Base-by-base conservation (phyloP, 768 basidiomycete species). In the Auricularia cornea region DNA sequence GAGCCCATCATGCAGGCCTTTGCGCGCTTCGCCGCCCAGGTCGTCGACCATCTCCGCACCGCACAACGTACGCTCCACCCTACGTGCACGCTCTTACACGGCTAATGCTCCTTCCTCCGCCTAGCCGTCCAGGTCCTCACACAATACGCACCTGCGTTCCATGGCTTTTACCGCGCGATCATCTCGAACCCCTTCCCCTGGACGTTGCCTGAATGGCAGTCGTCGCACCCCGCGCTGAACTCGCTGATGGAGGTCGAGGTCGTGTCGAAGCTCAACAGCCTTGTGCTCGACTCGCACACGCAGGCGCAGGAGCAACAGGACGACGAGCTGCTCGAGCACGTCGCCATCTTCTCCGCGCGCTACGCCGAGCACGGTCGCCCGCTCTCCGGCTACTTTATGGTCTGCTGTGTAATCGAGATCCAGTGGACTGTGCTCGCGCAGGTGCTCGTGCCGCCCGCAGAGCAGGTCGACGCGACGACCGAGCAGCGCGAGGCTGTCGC, bases 331-430 rank as follows among this genome's bases (percentile, higher is more conserved):
- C 73, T 86, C 41, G 77, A 77, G 62, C 89, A 84, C 70, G 79
- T 87, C 26, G 84, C 86, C 67, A 84, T 86, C 2, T 85, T 92
- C 68, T 78, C 90, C 16, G 81, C 85, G 31, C 87, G 88, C 61
- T 98, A 91, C 73, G 83, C 89, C 20, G 78, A 83, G 10, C 82
- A 82, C 62, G 89, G 87, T 10, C 82, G 92, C 5, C 92, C 93
- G 14, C 77, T 94, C 18, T 92, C 87, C 61, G 91, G 92, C 11
- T 92, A 92, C 71, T 94, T 94, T 68, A 81, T 90, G 62, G 85
- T 93, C n/a, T 94, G 92, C 73, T 94, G 92, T 70, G 84, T 91
- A 56, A 83, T 91, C 68, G 91, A 94, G 72, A 87, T 86, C 48
- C 83, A 89, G 68, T 92, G 91, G 88, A 93, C 91, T 4, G 80